phyloP scores from a whole-genome alignment of 2,329 filamentous ascomycete species.

The Penicillium sp. region DNA sequence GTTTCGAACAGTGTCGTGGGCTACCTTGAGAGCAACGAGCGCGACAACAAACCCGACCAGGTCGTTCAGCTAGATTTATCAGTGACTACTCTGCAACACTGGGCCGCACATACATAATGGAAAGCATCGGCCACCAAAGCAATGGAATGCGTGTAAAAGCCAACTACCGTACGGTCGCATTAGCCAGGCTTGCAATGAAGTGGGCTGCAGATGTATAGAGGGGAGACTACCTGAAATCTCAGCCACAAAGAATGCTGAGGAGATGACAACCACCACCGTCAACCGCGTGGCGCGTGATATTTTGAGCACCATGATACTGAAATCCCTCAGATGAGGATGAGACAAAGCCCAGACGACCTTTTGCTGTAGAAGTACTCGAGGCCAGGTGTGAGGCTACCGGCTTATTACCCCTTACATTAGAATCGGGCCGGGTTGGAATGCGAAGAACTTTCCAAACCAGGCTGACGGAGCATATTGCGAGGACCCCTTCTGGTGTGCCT shows the following conservation, averaged over 20 bases:
- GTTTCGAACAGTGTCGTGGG: not conserved
- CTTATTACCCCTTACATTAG: too few species aligned
- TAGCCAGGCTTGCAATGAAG: too few species aligned
- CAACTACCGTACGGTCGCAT: too few species aligned
- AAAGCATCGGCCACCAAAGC: constrained; percentile 69
- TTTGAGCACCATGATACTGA: constrained; percentile 16
- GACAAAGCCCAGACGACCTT: too few species aligned
- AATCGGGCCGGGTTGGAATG: too few species aligned
- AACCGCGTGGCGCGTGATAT: constrained; percentile 27
- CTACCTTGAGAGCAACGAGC: constrained; percentile 55
- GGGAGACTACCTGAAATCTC: constrained; percentile 31
- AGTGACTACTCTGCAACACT: too few species aligned
- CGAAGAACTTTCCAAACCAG: too few species aligned
- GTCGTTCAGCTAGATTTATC: constrained; percentile 54
- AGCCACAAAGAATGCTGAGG: constrained; percentile 26
- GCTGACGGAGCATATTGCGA: too few species aligned
- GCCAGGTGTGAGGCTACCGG: too few species aligned
- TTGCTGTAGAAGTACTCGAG: too few species aligned
- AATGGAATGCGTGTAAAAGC: constrained; percentile 62
- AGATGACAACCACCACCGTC: constrained; percentile 24
- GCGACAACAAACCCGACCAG: constrained; percentile 61
- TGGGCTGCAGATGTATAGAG: too few species aligned
- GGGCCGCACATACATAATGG: constrained; percentile 61
- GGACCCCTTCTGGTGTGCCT: too few species aligned
- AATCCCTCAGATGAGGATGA: not conserved